Base-by-base conservation (phyloP, 1,284 basidiomycete species). In the Fomitiporia mediterranea region DNA sequence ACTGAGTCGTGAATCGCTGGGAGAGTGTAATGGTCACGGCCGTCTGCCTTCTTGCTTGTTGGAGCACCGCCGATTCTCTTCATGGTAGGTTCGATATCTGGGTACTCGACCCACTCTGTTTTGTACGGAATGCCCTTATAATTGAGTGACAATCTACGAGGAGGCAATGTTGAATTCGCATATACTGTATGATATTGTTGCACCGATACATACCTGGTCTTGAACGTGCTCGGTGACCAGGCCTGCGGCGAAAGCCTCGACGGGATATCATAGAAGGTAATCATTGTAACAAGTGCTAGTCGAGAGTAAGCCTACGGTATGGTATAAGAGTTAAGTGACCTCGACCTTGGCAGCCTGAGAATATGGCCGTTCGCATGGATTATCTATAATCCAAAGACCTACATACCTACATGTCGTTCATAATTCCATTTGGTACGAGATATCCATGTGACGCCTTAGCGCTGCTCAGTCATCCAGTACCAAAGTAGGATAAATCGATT, bases 181-280 rank as follows among this genome's bases (percentile, higher is more conserved):
- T n/a, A n/a, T n/a, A n/a, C n/a, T n/a, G n/a, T n/a, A n/a, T n/a
- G n/a, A n/a, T n/a, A n/a, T n/a, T n/a, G n/a, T n/a, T n/a, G n/a
- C n/a, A n/a, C n/a, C n/a, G n/a, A 11, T 23, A 39, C 57, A 23
- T 35, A 61, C 61, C 60, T 49, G 19, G 61, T 51, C 53, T 61
- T 63, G 39, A 57, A 60, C 39, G 58, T 61, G 21, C 60, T 63
- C 11, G 60, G 61, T 1, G 61, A 63, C 57, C 57, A 62, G 25
- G 58, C 53, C 17, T 56, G 57, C 25, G 47, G 50, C 0, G 35
- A n/a, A 11, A 60, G 40, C 23, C 42, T 53, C 25, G 51, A 57
- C 11, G 58, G 44, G 19, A 60, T 57, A 30, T 60, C 58, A 51
- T 35, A 60, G 43, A 60, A 28, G 0, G 56, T 57, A 21, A 58